A percentile compares a stretch with the other conserved stretches of the same genome.
Conservation (phyloP, 164 flowering plant species). For the Dillenia turbinata region DNA sequence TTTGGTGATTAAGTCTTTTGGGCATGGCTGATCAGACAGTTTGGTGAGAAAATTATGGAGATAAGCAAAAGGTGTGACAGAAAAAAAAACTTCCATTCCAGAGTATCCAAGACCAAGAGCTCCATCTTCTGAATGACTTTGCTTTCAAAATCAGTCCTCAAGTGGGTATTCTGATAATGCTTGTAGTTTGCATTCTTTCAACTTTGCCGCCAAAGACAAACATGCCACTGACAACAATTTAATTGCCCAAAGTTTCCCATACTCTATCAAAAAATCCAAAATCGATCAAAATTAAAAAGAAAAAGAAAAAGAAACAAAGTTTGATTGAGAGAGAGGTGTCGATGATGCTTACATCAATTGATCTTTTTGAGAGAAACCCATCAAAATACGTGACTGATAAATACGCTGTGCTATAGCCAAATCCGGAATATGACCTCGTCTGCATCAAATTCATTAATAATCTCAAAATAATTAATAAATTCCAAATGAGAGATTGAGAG, state of each 20-base stretch:
- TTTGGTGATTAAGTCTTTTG: conserved; percentile 12
- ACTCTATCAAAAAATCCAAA: conserved; percentile 19
- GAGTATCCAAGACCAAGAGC: conserved; percentile 50
- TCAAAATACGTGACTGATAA: conserved; percentile 59
- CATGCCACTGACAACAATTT: conserved; percentile 62
- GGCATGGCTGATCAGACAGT: conserved; percentile 24
- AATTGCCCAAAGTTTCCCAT: conserved; percentile 56
- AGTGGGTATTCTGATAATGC: conserved; percentile 33
- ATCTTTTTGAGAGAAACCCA: conserved; percentile 47
- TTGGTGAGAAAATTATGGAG: conserved; percentile 43
- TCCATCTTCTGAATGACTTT: conserved; percentile 61
- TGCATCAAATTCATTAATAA: conserved; percentile 21
- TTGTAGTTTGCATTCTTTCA: conserved; percentile 59
- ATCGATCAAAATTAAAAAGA: not conserved
- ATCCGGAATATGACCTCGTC: conserved; percentile 46
- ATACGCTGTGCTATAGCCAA: conserved; percentile 51
- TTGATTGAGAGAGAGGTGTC: not conserved
- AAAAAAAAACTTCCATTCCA: conserved; percentile 63
- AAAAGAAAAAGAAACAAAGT: not conserved
- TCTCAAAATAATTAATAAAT: not conserved
- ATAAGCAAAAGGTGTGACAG: conserved; percentile 60
- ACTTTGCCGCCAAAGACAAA: conserved; percentile 62
- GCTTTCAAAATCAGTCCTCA: conserved; percentile 37
- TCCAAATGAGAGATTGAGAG: not conserved
- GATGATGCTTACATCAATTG: conserved; percentile 43